A percentile compares a stretch with the other conserved stretches of the same genome.
Evolutionary conservation across 768 basidiomycete species (phyloP).

Genomic region (Suillus subalutaceus): DNA sequence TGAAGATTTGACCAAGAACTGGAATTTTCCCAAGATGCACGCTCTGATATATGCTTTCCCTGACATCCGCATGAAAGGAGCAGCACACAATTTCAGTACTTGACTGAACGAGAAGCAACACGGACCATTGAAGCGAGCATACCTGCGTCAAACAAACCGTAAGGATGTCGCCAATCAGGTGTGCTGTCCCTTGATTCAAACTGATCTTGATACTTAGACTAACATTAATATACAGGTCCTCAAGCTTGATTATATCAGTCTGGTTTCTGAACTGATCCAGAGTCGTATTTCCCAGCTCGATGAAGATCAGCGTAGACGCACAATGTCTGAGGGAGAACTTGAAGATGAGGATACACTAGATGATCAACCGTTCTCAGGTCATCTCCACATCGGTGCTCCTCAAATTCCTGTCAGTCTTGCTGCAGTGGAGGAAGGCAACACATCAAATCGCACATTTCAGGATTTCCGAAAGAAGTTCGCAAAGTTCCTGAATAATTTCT

Average conservation of each 20-base stretch:
- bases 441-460: background rate
- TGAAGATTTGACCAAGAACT: conserved; percentile 2
- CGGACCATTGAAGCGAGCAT: conserved; percentile 26
- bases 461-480: conserved; percentile 5
- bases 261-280: background rate
- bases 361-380: background rate
- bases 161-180: conserved; percentile 37
- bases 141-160: conserved; percentile 33
- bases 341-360: background rate
- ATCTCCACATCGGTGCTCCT: background rate
- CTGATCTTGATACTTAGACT: background rate
- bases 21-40: conserved; percentile 9
- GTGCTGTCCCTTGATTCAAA: background rate
- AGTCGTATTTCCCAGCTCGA: background rate
- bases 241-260: conserved; percentile 1
- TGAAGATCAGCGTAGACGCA: background rate
- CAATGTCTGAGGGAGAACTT: background rate
- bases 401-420: background rate
- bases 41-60: conserved; percentile 5
- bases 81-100: conserved; percentile 30
- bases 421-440: background rate
- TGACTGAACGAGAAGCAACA: conserved; percentile 34
- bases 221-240: background rate
- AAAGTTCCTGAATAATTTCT: background rate
- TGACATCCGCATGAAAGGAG: background rate